These are phyloP conservation scores for Echites panduratus DNA, from an alignment of 257 asterid species.

Conservation along the genomic window DNA sequence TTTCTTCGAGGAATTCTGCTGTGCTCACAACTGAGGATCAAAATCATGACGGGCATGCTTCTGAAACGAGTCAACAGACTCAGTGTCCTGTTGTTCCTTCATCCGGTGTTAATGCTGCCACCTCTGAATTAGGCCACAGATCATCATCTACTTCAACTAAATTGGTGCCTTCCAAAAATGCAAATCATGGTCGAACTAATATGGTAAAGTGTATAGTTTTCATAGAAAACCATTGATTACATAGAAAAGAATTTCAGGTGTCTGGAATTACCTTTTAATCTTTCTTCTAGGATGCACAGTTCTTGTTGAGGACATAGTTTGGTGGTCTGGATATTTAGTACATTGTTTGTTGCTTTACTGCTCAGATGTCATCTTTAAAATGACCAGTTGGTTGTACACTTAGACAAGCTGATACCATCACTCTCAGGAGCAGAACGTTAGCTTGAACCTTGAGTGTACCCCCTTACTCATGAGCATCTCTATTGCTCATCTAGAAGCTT, in stretches of 20 bases:
- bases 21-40: conserved; percentile 26
- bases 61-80: conserved; percentile 22
- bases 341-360: neutral
- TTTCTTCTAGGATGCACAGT: conserved; percentile 6
- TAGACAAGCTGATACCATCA: neutral
- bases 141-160: conserved; percentile 43
- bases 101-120: conserved; percentile 27
- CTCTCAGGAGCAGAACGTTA: neutral
- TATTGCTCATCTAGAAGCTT: neutral
- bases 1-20: conserved; percentile 25
- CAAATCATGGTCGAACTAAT: conserved; percentile 21
- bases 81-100: conserved; percentile 19
- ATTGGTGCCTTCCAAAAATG: conserved; percentile 34
- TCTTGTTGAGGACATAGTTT: conserved; percentile 1
- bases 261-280: neutral
- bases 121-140: conserved; percentile 36
- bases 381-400: neutral
- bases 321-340: neutral
- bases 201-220: neutral
- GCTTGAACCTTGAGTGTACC: conserved; percentile 4
- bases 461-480: neutral
- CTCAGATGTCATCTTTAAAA: neutral
- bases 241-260: neutral
- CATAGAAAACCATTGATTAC: neutral
- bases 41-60: conserved; percentile 25